A percentile compares a stretch with the other conserved stretches of the same genome.
Conservation (phyloP, 768 basidiomycete genomes). For the Kwoniella sp. region DNA sequence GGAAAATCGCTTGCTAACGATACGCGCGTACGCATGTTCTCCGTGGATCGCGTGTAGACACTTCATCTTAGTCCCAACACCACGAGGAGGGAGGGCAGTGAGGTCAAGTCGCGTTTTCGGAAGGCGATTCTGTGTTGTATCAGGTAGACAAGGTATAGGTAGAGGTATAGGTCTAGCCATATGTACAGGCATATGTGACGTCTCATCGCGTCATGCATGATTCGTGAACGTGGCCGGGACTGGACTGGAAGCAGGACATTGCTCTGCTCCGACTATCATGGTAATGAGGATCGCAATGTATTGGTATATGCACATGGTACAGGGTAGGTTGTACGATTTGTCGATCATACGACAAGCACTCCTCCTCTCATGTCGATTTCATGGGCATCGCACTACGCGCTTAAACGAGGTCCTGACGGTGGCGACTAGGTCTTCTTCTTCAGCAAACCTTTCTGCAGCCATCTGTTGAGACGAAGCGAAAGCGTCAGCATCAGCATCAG, state of each 20-base stretch:
- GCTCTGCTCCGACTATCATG: too few species aligned
- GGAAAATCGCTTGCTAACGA: not conserved
- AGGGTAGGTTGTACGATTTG: too few species aligned
- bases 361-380: not conserved
- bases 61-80: conserved; percentile 10
- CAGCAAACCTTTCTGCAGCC: conserved; percentile 47
- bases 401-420: too few species aligned
- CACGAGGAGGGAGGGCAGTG: not conserved
- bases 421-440: conserved; percentile 35
- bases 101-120: too few species aligned
- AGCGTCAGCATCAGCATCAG: not conserved
- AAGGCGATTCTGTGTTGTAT: not conserved
- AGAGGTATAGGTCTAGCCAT: too few species aligned
- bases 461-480: conserved; percentile 17
- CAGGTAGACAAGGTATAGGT: not conserved
- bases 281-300: too few species aligned
- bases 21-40: too few species aligned
- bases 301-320: too few species aligned
- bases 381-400: not conserved
- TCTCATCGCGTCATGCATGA: not conserved
- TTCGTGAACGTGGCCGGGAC: too few species aligned
- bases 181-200: too few species aligned
- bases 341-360: too few species aligned
- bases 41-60: conserved; percentile 3
- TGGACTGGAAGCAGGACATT: too few species aligned